Percentiles rank a stretch among this genome's conserved stretches.
Conservation (phyloP, 2,329 filamentous ascomycete species). For the Botryosphaeria dothidea region DNA sequence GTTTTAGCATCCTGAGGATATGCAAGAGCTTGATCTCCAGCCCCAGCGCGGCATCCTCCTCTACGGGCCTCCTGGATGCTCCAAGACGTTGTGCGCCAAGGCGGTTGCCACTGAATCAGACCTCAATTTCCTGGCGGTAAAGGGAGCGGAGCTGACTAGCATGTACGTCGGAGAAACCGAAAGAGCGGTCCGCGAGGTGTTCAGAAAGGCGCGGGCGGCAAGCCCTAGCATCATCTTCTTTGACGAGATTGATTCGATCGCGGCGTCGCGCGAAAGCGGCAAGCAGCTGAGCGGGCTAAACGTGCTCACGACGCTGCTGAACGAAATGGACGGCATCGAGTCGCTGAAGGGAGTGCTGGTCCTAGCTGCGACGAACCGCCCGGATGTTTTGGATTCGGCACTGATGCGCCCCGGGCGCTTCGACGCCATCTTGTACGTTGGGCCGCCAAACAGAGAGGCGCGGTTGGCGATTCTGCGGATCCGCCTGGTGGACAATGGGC, state of each 20-base stretch:
- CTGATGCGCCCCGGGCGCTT: conserved; percentile 84
- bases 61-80: conserved; percentile 91
- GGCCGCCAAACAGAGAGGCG: conserved; percentile 72
- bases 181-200: conserved; percentile 79
- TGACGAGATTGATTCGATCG: conserved; percentile 92
- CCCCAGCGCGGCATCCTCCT: conserved; percentile 82
- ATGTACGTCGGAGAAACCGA: conserved; percentile 98
- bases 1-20: conserved; percentile 49
- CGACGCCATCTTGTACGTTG: conserved; percentile 82
- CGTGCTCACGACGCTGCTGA: conserved; percentile 84
- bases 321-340: conserved; percentile 96
- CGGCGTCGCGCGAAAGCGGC: conserved; percentile 56
- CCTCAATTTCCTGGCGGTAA: conserved; percentile 92
- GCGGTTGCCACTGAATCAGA: conserved; percentile 87
- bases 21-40: conserved; percentile 53
- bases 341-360: conserved; percentile 79
- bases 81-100: conserved; percentile 89
- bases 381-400: conserved; percentile 81
- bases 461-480: conserved; percentile 75
- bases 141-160: conserved; percentile 88
- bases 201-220: conserved; percentile 80
- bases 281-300: conserved; percentile 64
- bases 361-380: conserved; percentile 88
- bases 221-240: conserved; percentile 94
- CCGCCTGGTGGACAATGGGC: conserved; percentile 42